Conservation (phyloP, 2,329 filamentous ascomycete genomes). For the Arthroderma sp. region DNA sequence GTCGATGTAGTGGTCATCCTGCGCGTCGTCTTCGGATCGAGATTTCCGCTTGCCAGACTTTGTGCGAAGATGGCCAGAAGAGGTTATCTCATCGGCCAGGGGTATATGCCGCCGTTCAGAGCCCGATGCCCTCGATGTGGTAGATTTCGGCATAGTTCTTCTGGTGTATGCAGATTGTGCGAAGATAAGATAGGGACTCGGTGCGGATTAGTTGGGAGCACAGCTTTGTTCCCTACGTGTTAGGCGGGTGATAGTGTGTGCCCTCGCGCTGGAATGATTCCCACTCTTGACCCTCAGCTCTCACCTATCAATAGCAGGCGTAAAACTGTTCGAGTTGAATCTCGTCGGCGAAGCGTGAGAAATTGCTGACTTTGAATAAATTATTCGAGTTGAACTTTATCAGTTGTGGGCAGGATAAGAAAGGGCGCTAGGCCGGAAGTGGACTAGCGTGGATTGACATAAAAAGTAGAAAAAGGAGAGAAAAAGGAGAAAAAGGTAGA, state of each 20-base stretch:
- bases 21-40: conserved; percentile 43
- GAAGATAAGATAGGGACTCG: neutral
- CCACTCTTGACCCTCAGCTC: too few species aligned
- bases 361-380: neutral
- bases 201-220: neutral
- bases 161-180: neutral
- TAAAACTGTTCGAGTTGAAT: neutral
- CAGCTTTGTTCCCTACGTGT: too few species aligned
- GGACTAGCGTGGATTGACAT: neutral
- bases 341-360: too few species aligned
- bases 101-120: conserved; percentile 68
- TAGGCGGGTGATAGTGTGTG: too few species aligned
- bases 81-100: conserved; percentile 72
- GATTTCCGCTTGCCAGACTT: conserved; percentile 61
- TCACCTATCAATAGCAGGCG: too few species aligned
- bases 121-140: conserved; percentile 39
- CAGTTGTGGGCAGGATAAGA: conserved; percentile 8
- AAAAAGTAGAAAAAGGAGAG: neutral
- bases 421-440: neutral
- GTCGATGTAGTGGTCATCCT: conserved; percentile 65
- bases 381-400: conserved; percentile 4
- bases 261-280: too few species aligned
- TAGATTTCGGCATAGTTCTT: conserved; percentile 59
- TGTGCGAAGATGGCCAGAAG: conserved; percentile 58
- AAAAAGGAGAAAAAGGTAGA: neutral